Percentiles rank a stretch among this genome's conserved stretches.
These are phyloP conservation scores for Aspergillus flavus DNA, from an alignment of 2,329 filamentous ascomycete genomes.

Conservation along the genomic window DNA sequence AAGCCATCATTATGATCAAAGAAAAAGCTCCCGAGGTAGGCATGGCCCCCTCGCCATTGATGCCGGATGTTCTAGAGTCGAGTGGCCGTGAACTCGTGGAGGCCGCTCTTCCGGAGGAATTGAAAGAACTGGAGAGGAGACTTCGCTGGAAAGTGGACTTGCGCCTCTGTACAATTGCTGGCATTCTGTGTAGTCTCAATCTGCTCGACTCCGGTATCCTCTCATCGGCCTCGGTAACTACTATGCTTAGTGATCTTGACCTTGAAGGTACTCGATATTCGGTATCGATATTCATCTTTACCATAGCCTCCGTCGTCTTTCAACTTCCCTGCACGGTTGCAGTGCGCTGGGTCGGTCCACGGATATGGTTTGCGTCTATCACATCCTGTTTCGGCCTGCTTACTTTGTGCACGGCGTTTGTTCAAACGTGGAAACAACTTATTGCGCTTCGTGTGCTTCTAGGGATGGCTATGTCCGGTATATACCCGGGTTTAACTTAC, in stretches of 20 bases:
- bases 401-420: constrained; percentile 69
- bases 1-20: not conserved
- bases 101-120: constrained; percentile 16
- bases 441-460: constrained; percentile 67
- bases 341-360: constrained; percentile 65
- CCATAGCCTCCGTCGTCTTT: constrained; percentile 67
- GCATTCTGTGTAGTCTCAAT: constrained; percentile 70
- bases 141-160: constrained; percentile 67
- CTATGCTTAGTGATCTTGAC: constrained; percentile 65
- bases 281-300: constrained; percentile 73
- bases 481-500: constrained; percentile 49
- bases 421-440: constrained; percentile 70
- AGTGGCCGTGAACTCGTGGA: constrained; percentile 14
- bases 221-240: constrained; percentile 69
- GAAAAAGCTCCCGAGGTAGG: not conserved
- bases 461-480: constrained; percentile 61
- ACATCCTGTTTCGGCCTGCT: constrained; percentile 66
- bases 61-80: not conserved
- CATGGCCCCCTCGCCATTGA: not conserved
- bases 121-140: constrained; percentile 43
- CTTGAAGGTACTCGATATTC: constrained; percentile 68
- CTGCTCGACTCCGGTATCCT: constrained; percentile 72
- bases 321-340: constrained; percentile 70
- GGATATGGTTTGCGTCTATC: constrained; percentile 62
- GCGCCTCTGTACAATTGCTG: constrained; percentile 70